Evolutionary conservation across 495 filamentous ascomycete genomes (phyloP), one percentile per base, ranked within the genome.

Genomic region (Daldinia concentrica): DNA sequence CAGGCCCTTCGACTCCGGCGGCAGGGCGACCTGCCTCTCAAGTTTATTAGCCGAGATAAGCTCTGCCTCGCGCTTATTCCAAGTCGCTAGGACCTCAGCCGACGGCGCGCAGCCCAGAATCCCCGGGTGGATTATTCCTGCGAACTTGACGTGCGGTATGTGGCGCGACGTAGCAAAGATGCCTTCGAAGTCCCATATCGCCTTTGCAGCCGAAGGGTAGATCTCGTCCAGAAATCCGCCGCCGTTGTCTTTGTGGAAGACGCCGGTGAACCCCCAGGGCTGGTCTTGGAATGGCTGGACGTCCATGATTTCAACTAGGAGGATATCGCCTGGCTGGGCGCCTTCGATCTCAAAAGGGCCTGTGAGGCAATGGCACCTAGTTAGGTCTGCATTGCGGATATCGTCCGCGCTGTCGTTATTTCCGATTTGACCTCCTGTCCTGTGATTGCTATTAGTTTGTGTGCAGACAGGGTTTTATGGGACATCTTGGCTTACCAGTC

Each of bases 101-200:
- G 91, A 94, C 1, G 94, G 95, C 0, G 95, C 95, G 74, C 93
- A 97, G 4, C 95, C 95, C 17, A 98, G 82, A 62, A 98, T 97
- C 2, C 95, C 95, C 0, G 95, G 94, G 37, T 98, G 95, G 76
- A 98, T 97, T 37, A 97, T 82, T n/a, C 93, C 93, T 12, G 93
- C 87, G 76, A 96, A 97, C 61, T 92, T 90, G 62, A 97, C 92
- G 69, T 90, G 87, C 0, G 94, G 94, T 72, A 98, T 94, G 78
- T 98, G 95, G 0, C 95, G 88, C 11, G 91, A 94, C 26, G 91
- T 91, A 84, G 92, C 95, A 81, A 91, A 94, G 74, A 98, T 97
- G 65, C 95, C 95, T 75, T 97, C 93, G 68, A 98, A 97, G 76
- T 97, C 95, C 94, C 95, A 98, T 75, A 98, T 97, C 0, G 95